These are phyloP conservation scores for Populus tremula DNA, from an alignment of 345 rosid genomes.

Conservation along the genomic window DNA sequence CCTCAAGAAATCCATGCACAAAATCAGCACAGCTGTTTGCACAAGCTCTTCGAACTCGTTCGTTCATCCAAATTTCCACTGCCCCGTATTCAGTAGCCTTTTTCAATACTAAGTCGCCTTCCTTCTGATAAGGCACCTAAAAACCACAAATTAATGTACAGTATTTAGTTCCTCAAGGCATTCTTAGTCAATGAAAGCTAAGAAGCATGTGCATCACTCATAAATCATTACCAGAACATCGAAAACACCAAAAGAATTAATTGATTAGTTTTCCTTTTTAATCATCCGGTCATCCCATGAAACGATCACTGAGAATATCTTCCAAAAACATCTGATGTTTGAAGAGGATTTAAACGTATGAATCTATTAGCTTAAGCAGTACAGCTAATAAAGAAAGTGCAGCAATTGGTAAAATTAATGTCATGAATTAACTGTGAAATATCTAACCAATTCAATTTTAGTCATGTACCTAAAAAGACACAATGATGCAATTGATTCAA, in stretches of 20 bases:
- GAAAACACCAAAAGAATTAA: not conserved
- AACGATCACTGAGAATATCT: not conserved
- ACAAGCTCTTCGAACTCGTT: conserved; percentile 94
- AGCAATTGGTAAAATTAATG: not conserved
- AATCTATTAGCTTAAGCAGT: not conserved
- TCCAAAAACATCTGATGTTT: not conserved
- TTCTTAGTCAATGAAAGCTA: not conserved
- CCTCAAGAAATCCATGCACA: conserved; percentile 88
- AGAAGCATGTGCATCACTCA: not conserved
- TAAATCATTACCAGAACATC: not conserved
- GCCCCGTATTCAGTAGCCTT: conserved; percentile 97
- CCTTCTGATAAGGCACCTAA: conserved; percentile 36
- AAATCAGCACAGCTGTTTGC: conserved; percentile 92
- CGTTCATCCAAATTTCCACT: conserved; percentile 98
- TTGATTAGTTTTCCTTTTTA: not conserved
- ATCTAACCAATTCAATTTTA: not conserved
- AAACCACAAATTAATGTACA: conserved; percentile 13
- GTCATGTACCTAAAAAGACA: not conserved
- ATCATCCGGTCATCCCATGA: not conserved
- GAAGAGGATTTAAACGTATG: not conserved
- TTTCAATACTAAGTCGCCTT: conserved; percentile 82
- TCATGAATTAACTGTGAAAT: not conserved
- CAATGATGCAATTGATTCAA: not conserved
- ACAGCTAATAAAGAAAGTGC: not conserved
- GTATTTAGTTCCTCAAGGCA: not conserved